These are phyloP conservation scores for Arabidopsis suecica DNA, from an alignment of 345 rosid genomes.

Conservation along the genomic window DNA sequence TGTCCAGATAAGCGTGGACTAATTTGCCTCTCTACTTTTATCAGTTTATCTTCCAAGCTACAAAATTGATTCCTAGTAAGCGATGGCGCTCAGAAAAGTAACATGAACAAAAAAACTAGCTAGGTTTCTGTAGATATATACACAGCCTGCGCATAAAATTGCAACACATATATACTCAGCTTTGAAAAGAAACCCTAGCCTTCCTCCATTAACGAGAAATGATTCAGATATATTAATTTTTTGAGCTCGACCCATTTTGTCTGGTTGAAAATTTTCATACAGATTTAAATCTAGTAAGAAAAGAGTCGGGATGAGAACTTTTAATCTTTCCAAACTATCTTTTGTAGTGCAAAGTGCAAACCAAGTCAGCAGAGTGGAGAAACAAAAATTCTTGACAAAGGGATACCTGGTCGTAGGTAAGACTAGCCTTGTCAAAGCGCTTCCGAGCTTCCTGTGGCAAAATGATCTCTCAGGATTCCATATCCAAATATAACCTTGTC, in stretches of 20 bases:
- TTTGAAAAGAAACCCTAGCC: neutral
- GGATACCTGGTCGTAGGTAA: constrained; percentile 89
- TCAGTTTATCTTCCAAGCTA: constrained; percentile 13
- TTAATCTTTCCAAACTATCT: neutral
- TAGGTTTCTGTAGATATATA: constrained; percentile 13
- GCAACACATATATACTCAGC: neutral
- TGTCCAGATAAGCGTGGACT: neutral
- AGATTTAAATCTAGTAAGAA: constrained; percentile 13
- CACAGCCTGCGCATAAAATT: neutral
- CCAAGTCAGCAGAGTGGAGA: constrained; percentile 6
- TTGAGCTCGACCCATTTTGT: neutral
- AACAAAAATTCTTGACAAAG: constrained; percentile 21
- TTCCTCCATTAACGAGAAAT: neutral
- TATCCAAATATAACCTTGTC: constrained; percentile 23
- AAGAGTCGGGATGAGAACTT: constrained; percentile 4
- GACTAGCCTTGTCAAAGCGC: constrained; percentile 94
- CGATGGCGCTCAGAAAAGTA: constrained; percentile 13
- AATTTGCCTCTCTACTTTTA: neutral
- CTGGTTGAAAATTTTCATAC: neutral
- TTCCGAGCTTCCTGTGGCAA: constrained; percentile 91
- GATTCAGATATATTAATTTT: constrained; percentile 1
- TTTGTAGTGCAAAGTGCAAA: constrained; percentile 26
- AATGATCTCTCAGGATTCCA: constrained; percentile 39
- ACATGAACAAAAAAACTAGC: neutral
- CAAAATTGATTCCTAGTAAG: constrained; percentile 10